These are phyloP conservation scores for Acacia confusa DNA, from an alignment of 306 rosid genomes.

Conservation along the genomic window DNA sequence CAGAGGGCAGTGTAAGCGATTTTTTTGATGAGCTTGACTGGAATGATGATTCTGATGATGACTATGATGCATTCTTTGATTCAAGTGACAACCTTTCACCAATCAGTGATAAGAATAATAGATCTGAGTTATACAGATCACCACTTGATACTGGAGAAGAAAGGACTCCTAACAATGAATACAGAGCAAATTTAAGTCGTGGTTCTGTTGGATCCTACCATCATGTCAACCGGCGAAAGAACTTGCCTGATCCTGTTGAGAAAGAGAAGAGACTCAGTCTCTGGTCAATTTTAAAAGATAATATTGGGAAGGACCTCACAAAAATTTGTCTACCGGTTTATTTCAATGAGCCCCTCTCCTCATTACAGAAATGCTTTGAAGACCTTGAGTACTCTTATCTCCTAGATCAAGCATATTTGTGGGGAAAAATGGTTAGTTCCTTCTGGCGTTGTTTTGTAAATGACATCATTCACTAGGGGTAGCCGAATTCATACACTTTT, in stretches of 20 bases:
- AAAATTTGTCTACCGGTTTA: slow-evolving; percentile 93
- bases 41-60: slow-evolving; percentile 72
- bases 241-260: slow-evolving; percentile 86
- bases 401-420: slow-evolving; percentile 78
- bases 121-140: slow-evolving; percentile 52
- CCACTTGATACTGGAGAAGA: slow-evolving; percentile 59
- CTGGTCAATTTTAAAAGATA: slow-evolving; percentile 94
- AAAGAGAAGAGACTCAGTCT: slow-evolving; percentile 82
- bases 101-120: slow-evolving; percentile 53
- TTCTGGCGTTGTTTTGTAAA: slow-evolving; percentile 2
- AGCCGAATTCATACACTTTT: neutral
- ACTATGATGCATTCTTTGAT: slow-evolving; percentile 75
- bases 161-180: slow-evolving; percentile 41
- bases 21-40: slow-evolving; percentile 75
- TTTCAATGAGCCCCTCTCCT: slow-evolving; percentile 91
- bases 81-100: slow-evolving; percentile 72
- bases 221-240: slow-evolving; percentile 63
- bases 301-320: slow-evolving; percentile 89
- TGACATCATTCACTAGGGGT: slow-evolving; percentile 13
- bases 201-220: slow-evolving; percentile 56
- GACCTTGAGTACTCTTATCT: slow-evolving; percentile 85
- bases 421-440: slow-evolving; percentile 76
- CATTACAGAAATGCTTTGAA: slow-evolving; percentile 85
- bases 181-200: slow-evolving; percentile 43
- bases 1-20: slow-evolving; percentile 86